Evolutionary conservation across 352 stramenopile genomes (phyloP).

Genomic region (Phytophthora litchii): DNA sequence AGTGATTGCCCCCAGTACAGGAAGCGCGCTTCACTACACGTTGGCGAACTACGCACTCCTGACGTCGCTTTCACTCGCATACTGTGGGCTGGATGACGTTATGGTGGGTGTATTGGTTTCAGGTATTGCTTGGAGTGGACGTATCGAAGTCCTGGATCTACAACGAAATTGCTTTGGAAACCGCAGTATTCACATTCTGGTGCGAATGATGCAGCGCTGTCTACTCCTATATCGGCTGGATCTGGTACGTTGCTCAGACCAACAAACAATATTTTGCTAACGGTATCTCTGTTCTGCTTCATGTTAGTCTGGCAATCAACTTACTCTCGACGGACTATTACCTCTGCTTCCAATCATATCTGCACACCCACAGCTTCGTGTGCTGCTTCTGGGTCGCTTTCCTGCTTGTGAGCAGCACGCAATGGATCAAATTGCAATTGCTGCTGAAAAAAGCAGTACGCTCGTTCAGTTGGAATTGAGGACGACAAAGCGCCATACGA

Average conservation of each 20-base stretch:
- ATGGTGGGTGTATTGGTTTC: conserved; percentile 47
- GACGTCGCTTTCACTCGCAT: conserved; percentile 35
- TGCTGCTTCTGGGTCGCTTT: conserved; percentile 42
- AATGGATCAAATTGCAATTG: conserved; percentile 14
- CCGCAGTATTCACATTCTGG: conserved; percentile 33
- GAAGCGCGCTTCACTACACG: conserved; percentile 37
- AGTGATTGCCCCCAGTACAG: conserved; percentile 25
- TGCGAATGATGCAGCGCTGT: conserved; percentile 42
- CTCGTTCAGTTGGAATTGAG: conserved; percentile 39
- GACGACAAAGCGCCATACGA: conserved; percentile 7
- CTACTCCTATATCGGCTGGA: conserved; percentile 39
- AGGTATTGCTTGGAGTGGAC: conserved; percentile 45
- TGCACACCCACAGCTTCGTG: conserved; percentile 31
- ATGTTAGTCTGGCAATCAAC: conserved; percentile 40
- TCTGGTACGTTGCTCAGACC: conserved; percentile 31
- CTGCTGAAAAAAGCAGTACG: conserved; percentile 31
- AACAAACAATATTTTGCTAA: neutral
- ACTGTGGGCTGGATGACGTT: conserved; percentile 44
- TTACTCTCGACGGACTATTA: conserved; percentile 35
- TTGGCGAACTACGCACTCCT: conserved; percentile 44
- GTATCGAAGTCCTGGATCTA: conserved; percentile 42
- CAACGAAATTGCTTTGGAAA: conserved; percentile 43
- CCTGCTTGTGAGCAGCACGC: conserved; percentile 1
- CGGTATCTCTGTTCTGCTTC: neutral
- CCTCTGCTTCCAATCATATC: conserved; percentile 20